These are phyloP conservation scores for Seiridium cupressi DNA, from an alignment of 2,329 filamentous ascomycete genomes.

Conservation along the genomic window DNA sequence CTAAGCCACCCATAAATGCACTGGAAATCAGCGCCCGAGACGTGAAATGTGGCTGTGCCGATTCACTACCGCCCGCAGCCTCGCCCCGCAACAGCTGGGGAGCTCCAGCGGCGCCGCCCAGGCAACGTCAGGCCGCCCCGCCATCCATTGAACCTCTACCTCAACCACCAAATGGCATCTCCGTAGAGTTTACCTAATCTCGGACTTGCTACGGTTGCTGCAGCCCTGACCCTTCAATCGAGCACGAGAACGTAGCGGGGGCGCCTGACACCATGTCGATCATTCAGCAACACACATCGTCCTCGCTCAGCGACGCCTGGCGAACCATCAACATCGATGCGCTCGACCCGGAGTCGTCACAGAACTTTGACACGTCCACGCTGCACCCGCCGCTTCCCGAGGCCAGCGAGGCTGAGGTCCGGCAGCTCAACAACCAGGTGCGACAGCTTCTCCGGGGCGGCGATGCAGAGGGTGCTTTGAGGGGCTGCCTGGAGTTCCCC, in stretches of 20 bases:
- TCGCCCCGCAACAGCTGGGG: slow-evolving; percentile 6
- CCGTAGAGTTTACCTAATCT: too few species aligned
- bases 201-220: too few species aligned
- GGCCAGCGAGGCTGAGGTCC: slow-evolving; percentile 74
- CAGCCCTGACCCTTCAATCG: background rate
- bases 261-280: slow-evolving; percentile 53
- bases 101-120: background rate
- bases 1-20: background rate
- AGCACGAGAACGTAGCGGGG: background rate
- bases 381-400: slow-evolving; percentile 76
- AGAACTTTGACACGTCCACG: slow-evolving; percentile 87
- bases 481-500: slow-evolving; percentile 79
- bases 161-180: too few species aligned
- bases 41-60: background rate
- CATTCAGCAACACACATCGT: slow-evolving; percentile 62
- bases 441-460: slow-evolving; percentile 84
- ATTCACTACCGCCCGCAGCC: background rate
- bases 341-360: slow-evolving; percentile 82
- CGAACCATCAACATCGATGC: slow-evolving; percentile 94
- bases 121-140: background rate
- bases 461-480: slow-evolving; percentile 82
- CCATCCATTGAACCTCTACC: background rate
- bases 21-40: background rate
- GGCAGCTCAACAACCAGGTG: slow-evolving; percentile 75
- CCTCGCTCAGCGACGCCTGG: slow-evolving; percentile 63